These are phyloP conservation scores for Ganoderma boninense DNA, from an alignment of 1,284 basidiomycete genomes.

Conservation along the genomic window DNA sequence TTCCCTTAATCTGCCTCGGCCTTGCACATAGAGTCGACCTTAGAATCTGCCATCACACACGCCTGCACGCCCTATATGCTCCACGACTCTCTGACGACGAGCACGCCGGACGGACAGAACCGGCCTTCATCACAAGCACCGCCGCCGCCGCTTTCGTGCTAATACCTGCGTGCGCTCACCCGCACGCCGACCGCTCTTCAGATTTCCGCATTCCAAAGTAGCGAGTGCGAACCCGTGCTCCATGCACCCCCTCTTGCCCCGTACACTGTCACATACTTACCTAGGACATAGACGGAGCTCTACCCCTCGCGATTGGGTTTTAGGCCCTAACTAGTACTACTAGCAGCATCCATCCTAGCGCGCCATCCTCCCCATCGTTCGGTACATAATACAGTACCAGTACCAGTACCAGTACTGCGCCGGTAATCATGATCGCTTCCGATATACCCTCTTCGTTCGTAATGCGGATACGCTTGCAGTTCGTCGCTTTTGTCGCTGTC, in stretches of 20 bases:
- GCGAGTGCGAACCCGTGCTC: background rate
- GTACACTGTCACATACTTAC: background rate
- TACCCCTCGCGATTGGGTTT: too few relatives aligned
- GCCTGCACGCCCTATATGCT: background rate
- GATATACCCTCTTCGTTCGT: constrained; percentile 1
- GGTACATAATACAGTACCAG: too few relatives aligned
- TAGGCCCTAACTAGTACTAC: background rate
- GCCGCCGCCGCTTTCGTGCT: background rate
- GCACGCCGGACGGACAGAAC: background rate
- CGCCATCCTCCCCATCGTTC: too few relatives aligned
- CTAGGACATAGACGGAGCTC: background rate
- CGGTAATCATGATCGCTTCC: background rate
- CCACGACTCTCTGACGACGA: background rate
- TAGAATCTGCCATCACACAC: background rate
- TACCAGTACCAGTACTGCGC: background rate
- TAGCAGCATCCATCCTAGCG: background rate
- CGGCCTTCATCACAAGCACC: background rate
- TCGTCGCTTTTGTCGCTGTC: too few relatives aligned
- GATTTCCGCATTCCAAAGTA: background rate
- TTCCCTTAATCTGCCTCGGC: background rate
- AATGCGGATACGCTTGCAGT: background rate
- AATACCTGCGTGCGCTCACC: background rate
- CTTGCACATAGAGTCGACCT: background rate
- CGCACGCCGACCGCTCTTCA: background rate
- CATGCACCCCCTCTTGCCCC: too few relatives aligned